Percentiles rank a stretch among this genome's conserved stretches.
Evolutionary conservation across 2,329 filamentous ascomycete genomes (phyloP).

Genomic region (Aspergillus sp.): DNA sequence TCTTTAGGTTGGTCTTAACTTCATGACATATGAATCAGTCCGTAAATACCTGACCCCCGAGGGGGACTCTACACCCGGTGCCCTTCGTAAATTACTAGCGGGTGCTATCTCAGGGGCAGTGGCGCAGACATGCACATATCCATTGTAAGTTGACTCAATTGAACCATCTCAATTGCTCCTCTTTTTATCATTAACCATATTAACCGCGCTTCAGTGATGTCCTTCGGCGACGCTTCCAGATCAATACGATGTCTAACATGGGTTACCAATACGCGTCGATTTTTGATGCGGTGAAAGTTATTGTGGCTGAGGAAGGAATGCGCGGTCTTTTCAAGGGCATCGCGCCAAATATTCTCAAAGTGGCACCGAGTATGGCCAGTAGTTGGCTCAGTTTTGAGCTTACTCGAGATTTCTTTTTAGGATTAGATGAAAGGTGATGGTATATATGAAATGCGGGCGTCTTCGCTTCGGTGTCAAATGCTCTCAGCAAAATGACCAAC

Average conservation of each 20-base stretch:
- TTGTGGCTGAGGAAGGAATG: conserved; percentile 79
- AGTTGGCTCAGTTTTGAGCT: conserved; percentile 98
- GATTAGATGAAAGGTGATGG: conserved; percentile 42
- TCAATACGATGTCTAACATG: conserved; percentile 99
- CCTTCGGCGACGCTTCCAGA: conserved; percentile 88
- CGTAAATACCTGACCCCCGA: conserved; percentile 82
- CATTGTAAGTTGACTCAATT: conserved; percentile 68
- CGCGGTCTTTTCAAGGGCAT: conserved; percentile 93
- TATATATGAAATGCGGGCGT: background rate
- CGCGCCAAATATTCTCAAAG: conserved; percentile 90
- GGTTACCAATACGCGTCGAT: conserved; percentile 93
- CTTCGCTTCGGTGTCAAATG: background rate
- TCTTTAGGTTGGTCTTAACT: conserved; percentile 83
- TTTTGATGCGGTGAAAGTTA: conserved; percentile 76
- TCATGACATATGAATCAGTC: conserved; percentile 95
- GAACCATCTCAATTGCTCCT: background rate
- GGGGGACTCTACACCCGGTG: conserved; percentile 78
- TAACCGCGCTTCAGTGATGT: conserved; percentile 65
- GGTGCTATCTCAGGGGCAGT: conserved; percentile 95
- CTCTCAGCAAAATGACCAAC: background rate
- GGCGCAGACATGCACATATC: conserved; percentile 96
- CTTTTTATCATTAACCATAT: background rate
- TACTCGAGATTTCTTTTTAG: conserved; percentile 80
- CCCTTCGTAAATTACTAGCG: conserved; percentile 78
- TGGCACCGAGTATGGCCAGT: conserved; percentile 96